Evolutionary conservation across 805 yeast species (phyloP), one percentile per base, ranked within the genome.

Genomic region (Starmerella etchellsii): DNA sequence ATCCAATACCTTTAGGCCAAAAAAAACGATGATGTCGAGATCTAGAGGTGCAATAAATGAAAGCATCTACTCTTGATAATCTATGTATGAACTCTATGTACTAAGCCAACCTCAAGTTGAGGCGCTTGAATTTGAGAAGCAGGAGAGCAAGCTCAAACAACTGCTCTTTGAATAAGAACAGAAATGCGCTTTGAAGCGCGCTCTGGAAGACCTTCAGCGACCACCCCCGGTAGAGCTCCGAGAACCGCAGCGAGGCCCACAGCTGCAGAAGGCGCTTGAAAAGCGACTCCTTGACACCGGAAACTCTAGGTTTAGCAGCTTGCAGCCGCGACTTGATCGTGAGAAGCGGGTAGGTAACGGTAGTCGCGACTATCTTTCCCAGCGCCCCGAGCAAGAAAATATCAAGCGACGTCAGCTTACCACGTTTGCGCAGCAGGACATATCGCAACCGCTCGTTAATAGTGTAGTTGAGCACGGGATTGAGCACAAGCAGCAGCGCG

Each of bases 401-500:
- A 61, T 84, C 84, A 25, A 69, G 50, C 3, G 95, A 74, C 5
- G 80, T 71, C 39, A 62, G 57, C 15, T n/a, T 7, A 39, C 76
- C 73, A 32, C 74, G 70, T 30, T 62, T 66, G 42, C 69, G 73
- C 40, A 75, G 66, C 15, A 85, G 67, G 16, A 69, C 51, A 51
- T 81, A 82, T 56, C 79, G 78, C 53, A 82, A 60, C 61, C 85
- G 94, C 63, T 87, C 97, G 59, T 80, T 87, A 34, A 84, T 73
- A 37, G 95, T 82, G 65, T 85, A 87, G 61, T 87, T 95, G 49
- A 87, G 77, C 45, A 87, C 79, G 31, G 97, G 96, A 60, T 87
- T 87, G 47, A 77, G 54, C 37, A 87, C 95, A 45, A 87, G 68
- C 36, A 84, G 74, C 54, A 87, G 68, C 2, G 96, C 95, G 1